Evolutionary conservation across 225 moss, liverwort and hornwort species (phyloP), one percentile per base, ranked within the genome.

Genomic region (Sphagnum contortum): DNA sequence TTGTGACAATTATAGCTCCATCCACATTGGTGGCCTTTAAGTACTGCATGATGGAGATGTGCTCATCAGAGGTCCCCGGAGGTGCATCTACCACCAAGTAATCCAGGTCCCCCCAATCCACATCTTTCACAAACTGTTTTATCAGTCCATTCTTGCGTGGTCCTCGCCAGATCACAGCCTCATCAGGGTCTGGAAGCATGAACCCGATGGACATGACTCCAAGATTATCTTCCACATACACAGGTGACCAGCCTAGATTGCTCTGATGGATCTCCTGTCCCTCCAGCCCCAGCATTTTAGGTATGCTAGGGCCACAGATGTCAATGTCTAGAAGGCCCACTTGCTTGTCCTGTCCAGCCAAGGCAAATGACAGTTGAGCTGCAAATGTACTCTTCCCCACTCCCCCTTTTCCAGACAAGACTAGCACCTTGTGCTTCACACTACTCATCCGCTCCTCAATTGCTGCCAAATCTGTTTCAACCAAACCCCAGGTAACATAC

Each of bases 131-230:
- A 69, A 98, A 98, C 62, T 98, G 96, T 72, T 98, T 98, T 62
- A 98, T 98, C 70, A 98, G 62, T 4, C 90, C 96, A 68, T 93
- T 98, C 69, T 98, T 98, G 44, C 93, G 79, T 0, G 93, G 91
- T 12, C 98, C 98, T 72, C 98, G 87, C 98, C 98, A 98, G 47
- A 98, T 93, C 4, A 98, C 98, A 12, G 98, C 90, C 63, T 93
- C 92, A 66, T 93, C 93, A 5, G 98, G 90, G 60, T 98, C 92
- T 5, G 98, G 89, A 44, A 93, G 82, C 85, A 98, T 85, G 61
- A 98, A 98, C 3, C 96, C 96, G 64, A 98, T 98, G 49, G 96
- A 98, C 96, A 98, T 98, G 4, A 98, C 96, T 49, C 92, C 96
- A 44, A 98, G 63, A 45, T 98, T 98, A 69, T 98, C 96, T 69